Percentiles rank a stretch among this genome's conserved stretches.
Evolutionary conservation across 768 basidiomycete species (phyloP).

Genomic region (Daedaleopsis nitida): DNA sequence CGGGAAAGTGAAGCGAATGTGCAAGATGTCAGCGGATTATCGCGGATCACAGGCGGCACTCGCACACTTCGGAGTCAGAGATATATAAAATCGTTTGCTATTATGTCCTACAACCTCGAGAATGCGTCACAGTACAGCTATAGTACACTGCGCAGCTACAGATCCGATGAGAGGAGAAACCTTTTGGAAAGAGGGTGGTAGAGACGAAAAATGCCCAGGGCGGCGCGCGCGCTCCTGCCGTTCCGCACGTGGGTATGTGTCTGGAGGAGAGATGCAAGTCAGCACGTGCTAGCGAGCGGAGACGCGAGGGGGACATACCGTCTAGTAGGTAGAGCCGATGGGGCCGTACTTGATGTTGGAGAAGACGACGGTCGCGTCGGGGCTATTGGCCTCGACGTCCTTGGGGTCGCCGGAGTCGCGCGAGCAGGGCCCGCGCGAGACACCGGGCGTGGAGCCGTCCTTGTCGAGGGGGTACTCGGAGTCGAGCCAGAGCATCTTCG

Average conservation of each 20-base stretch:
- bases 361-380: slow-evolving; percentile 48
- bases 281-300: slow-evolving; percentile 1
- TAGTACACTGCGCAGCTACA: background rate
- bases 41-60: too few species aligned
- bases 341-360: slow-evolving; percentile 55
- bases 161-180: background rate
- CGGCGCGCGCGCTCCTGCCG: background rate
- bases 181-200: background rate
- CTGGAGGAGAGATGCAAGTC: background rate
- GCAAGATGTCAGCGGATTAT: too few species aligned
- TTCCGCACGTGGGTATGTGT: background rate
- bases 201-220: background rate
- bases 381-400: slow-evolving; percentile 40
- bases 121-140: background rate
- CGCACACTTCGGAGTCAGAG: too few species aligned
- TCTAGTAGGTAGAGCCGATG: background rate
- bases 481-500: slow-evolving; percentile 31
- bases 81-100: background rate
- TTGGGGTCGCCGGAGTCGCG: slow-evolving; percentile 47
- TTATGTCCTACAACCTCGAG: background rate
- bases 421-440: slow-evolving; percentile 51
- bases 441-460: slow-evolving; percentile 38
- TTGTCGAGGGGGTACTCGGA: slow-evolving; percentile 24
- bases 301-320: slow-evolving; percentile 5
- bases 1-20: too few species aligned